Conservation (phyloP, 164 flowering plant species). For the Dillenia suffruticosa region DNA sequence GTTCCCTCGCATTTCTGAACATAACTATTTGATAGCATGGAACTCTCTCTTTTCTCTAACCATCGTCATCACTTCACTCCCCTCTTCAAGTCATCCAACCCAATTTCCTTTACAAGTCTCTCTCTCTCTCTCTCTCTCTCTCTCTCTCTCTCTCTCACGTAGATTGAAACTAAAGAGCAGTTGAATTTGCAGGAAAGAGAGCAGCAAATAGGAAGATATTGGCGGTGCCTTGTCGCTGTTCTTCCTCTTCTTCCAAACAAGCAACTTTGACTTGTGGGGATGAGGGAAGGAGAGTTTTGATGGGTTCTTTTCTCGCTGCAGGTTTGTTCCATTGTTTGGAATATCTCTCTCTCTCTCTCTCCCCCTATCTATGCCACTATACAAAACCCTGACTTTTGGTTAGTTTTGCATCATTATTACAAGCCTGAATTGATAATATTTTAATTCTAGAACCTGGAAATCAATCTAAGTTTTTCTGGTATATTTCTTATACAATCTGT, state of each 20-base stretch:
- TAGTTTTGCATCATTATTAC: neutral
- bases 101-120: constrained; percentile 9
- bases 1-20: constrained; percentile 1
- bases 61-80: constrained; percentile 14
- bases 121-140: constrained; percentile 1
- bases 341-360: neutral
- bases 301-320: constrained; percentile 45
- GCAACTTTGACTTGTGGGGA: constrained; percentile 2
- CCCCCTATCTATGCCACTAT: neutral
- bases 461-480: too few relatives aligned
- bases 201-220: constrained; percentile 14
- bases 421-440: neutral
- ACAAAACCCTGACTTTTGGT: neutral
- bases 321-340: constrained; percentile 22
- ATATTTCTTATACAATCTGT: too few relatives aligned
- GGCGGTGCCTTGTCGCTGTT: constrained; percentile 29
- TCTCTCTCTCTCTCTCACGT: neutral
- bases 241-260: constrained; percentile 14
- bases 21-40: constrained; percentile 22
- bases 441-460: neutral
- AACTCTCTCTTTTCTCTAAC: constrained; percentile 22
- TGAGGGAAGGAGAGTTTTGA: constrained; percentile 45
- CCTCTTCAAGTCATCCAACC: constrained; percentile 12
- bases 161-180: neutral
- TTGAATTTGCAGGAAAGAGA: constrained; percentile 30